phyloP scores from a whole-genome alignment of 129 eudicot species.

The Solidago caesia region DNA sequence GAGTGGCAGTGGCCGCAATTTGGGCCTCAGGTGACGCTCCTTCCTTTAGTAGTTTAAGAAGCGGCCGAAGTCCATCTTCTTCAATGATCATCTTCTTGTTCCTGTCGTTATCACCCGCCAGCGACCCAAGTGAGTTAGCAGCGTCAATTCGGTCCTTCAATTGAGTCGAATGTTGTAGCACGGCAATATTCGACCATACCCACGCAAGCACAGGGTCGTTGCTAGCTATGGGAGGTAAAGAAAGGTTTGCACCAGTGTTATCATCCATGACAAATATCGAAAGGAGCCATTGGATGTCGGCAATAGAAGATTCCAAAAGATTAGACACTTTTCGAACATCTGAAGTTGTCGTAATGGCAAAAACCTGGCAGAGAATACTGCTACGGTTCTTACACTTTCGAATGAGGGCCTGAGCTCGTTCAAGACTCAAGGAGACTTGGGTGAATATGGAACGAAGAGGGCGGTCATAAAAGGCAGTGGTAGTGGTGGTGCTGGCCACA shows the following conservation, averaged over 20 bases:
- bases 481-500: conserved; percentile 37
- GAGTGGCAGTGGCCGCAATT: conserved; percentile 52
- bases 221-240: conserved; percentile 72
- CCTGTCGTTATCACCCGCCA: conserved; percentile 57
- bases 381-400: conserved; percentile 51
- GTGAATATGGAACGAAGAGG: conserved; percentile 59
- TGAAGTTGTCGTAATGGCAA: conserved; percentile 52
- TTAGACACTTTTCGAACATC: conserved; percentile 57
- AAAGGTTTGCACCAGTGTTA: conserved; percentile 37
- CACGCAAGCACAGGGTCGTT: conserved; percentile 73
- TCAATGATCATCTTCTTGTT: conserved; percentile 65
- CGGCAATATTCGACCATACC: conserved; percentile 76
- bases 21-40: conserved; percentile 55
- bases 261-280: conserved; percentile 43
- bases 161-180: conserved; percentile 43
- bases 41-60: conserved; percentile 60
- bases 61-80: conserved; percentile 63
- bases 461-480: conserved; percentile 53
- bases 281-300: conserved; percentile 66
- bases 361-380: conserved; percentile 49
- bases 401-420: conserved; percentile 50
- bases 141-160: conserved; percentile 54
- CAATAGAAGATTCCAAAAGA: conserved; percentile 60
- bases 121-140: conserved; percentile 50
- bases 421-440: conserved; percentile 49